Conservation (phyloP, 2,329 filamentous ascomycete species). For the Pseudocercospora ulei region DNA sequence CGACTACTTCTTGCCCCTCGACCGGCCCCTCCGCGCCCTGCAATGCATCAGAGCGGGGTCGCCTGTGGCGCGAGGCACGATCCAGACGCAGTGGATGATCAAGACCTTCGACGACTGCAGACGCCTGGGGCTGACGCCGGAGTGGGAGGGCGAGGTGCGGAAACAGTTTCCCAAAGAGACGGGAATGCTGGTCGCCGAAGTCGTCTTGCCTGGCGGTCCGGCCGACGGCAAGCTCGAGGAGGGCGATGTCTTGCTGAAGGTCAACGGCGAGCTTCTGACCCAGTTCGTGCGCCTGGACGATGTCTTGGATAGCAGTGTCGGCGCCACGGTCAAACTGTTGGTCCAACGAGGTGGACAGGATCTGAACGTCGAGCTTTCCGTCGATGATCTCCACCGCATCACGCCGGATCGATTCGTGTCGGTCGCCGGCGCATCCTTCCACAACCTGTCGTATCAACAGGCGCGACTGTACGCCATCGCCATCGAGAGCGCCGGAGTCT, state of each 20-base stretch:
- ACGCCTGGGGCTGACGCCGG: slow-evolving; percentile 68
- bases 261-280: slow-evolving; percentile 85
- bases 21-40: slow-evolving; percentile 77
- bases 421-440: slow-evolving; percentile 88
- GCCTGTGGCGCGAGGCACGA: slow-evolving; percentile 79
- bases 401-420: slow-evolving; percentile 93
- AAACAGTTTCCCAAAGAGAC: slow-evolving; percentile 83
- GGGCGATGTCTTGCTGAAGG: slow-evolving; percentile 84
- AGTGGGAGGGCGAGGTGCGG: slow-evolving; percentile 79
- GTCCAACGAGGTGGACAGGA: slow-evolving; percentile 84
- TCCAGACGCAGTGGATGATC: slow-evolving; percentile 92
- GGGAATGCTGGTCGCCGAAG: slow-evolving; percentile 93
- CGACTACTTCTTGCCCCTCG: slow-evolving; percentile 91
- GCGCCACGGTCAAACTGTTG: slow-evolving; percentile 63
- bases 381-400: slow-evolving; percentile 85
- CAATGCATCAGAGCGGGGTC: slow-evolving; percentile 70
- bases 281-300: slow-evolving; percentile 88
- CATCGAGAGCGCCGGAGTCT: slow-evolving; percentile 67
- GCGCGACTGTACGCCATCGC: slow-evolving; percentile 91
- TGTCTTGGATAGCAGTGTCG: slow-evolving; percentile 81
- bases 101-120: slow-evolving; percentile 97
- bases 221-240: slow-evolving; percentile 81
- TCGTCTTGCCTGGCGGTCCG: slow-evolving; percentile 82
- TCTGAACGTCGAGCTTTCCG: slow-evolving; percentile 70
- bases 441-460: slow-evolving; percentile 93